Base-by-base conservation (phyloP, 768 basidiomycete species). In the Boletellus ananiceps region DNA sequence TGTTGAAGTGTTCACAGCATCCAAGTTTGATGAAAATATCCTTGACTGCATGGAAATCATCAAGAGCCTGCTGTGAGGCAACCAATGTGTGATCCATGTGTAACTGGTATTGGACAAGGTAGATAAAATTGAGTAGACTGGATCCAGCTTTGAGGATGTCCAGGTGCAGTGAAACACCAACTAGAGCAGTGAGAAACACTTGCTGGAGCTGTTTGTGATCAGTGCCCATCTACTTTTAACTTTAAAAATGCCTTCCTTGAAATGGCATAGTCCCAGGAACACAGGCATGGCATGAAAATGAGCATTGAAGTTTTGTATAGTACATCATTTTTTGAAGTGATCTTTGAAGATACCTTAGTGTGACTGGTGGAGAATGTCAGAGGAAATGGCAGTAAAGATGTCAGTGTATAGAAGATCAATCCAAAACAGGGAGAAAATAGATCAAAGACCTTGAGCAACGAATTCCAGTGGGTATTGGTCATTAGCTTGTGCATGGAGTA, bases 351-450 rank as follows among this genome's bases (percentile, higher is more conserved):
- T 18, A 0, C 44, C 44, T 41, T 53, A 49, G 1, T 51, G 44
- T 0, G 46, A 36, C 13, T 54, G 49, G 13, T 54, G 52, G 0
- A 54, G 40, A 8, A 51, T 29, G 5, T 54, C 4, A 0, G 25
- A 51, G 1, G 23, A 3, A 13, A 54, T 54, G 25, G 23, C 33
- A 0, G 7, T 0, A 2, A 54, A 54, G 2, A 54, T 46, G 13
- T 54, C 13, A 4, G 40, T 8, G 3, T 54, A 23, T 1, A 27
- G 44, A 0, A 54, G 40, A 14, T 42, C 32, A 1, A 44, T 12
- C 52, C 36, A 54, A 9, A 54, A 54, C 3, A 40, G 52, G 0
- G 16, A 42, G n/a, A 54, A 54, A 1, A 54, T 6, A 0, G 40
- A 8, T 0, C 16, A 2, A 0, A 50, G 25, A 12, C 48, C 49